These are phyloP conservation scores for Populus hybrid DNA, from an alignment of 441 rosid species.

Conservation along the genomic window DNA sequence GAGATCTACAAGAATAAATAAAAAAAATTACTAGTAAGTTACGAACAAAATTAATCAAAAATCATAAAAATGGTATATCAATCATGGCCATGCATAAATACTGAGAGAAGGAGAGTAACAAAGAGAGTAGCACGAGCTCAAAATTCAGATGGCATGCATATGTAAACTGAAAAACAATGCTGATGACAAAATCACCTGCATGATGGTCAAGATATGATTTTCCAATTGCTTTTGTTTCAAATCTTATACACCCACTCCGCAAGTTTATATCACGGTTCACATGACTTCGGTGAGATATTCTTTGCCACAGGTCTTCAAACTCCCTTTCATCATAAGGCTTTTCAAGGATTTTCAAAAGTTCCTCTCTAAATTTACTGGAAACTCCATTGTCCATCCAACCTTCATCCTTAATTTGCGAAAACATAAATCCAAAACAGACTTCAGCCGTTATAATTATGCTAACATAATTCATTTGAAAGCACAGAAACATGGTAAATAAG, in stretches of 20 bases:
- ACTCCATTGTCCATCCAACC: constrained; percentile 2
- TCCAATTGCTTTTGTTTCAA: constrained; percentile 2
- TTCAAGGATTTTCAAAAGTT: constrained; percentile 35
- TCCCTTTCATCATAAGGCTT: constrained; percentile 47
- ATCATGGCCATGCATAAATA: background rate
- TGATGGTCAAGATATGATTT: constrained; percentile 43
- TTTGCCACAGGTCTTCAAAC: constrained; percentile 20
- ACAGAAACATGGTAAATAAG: background rate
- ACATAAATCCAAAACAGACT: constrained; percentile 6
- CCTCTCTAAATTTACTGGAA: constrained; percentile 28
- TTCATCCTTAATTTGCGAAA: constrained; percentile 20
- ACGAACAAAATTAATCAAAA: no score
- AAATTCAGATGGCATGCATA: background rate
- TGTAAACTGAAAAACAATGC: background rate
- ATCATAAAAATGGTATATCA: background rate
- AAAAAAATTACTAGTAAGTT: background rate
- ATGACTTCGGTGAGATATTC: background rate
- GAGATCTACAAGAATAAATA: background rate
- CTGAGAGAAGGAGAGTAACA: background rate
- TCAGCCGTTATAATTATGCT: background rate
- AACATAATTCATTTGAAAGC: background rate
- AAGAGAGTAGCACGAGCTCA: background rate
- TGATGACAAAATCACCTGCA: constrained; percentile 34
- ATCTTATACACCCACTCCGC: constrained; percentile 32
- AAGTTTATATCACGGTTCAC: constrained; percentile 20